Evolutionary conservation across 1,284 basidiomycete species (phyloP).

Genomic region (Pseudozyma thailandica): DNA sequence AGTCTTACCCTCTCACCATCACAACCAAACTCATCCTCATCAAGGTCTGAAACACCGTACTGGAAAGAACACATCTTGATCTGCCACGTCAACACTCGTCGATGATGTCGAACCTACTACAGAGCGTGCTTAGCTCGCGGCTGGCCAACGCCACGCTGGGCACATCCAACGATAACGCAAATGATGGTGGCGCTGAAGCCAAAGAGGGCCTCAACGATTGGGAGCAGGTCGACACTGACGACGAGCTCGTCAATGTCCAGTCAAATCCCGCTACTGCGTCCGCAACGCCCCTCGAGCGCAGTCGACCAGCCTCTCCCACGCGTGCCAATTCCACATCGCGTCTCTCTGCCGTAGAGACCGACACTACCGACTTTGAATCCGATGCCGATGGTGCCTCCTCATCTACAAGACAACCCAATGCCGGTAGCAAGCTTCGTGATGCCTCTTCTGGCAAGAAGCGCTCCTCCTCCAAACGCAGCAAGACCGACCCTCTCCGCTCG

Average conservation of each 20-base stretch:
- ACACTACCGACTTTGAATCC: slow-evolving; percentile 45
- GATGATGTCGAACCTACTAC: slow-evolving; percentile 56
- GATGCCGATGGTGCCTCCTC: slow-evolving; percentile 12
- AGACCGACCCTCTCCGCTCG: slow-evolving; percentile 55
- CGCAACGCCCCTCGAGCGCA: slow-evolving; percentile 45
- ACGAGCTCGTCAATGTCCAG: slow-evolving; percentile 48
- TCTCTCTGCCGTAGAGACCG: slow-evolving; percentile 32
- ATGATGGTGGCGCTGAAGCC: neutral
- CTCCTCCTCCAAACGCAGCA: slow-evolving; percentile 32
- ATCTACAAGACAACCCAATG: neutral
- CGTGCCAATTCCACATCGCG: slow-evolving; percentile 32
- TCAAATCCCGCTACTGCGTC: slow-evolving; percentile 40
- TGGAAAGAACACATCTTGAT: no score
- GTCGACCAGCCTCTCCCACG: slow-evolving; percentile 41
- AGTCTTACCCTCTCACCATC: no score
- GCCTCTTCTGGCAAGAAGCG: slow-evolving; percentile 10
- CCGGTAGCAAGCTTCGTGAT: slow-evolving; percentile 22
- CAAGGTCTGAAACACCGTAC: neutral
- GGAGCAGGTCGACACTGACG: slow-evolving; percentile 55
- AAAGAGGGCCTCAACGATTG: slow-evolving; percentile 51
- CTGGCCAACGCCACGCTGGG: slow-evolving; percentile 48
- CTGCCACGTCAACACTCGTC: neutral
- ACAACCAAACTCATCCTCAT: neutral
- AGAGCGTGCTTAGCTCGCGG: slow-evolving; percentile 54
- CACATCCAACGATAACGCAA: slow-evolving; percentile 10